Base-by-base conservation (phyloP, 495 filamentous ascomycete genomes). In the Hypoxylon cercidicola region DNA sequence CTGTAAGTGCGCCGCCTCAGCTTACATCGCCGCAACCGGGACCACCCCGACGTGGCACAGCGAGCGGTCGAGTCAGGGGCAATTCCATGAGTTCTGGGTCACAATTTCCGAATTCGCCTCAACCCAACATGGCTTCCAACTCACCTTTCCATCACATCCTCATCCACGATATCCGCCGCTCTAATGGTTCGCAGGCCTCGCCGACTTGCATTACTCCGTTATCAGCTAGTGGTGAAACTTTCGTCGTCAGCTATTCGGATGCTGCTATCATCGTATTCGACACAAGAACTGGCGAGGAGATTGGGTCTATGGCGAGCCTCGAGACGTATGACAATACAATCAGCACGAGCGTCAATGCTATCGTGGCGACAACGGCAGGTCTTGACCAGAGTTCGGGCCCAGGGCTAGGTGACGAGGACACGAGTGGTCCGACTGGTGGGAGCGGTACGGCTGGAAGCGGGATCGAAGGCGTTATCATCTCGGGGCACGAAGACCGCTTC, bases 161-260 rank as follows among this genome's bases (percentile, higher is more conserved):
- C 13, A 84, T 98, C 23, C 93, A 96, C 60, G 90, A 91, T 18
- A 96, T 98, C 59, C 78, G 82, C 40, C 86, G 93, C 28, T 74
- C 83, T 0, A 88, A 89, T 28, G 68, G 68, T 56, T 86, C 85
- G 40, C 78, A 77, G 54, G 90, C 90, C 1, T 92, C 89, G 21
- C 93, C 95, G 1, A 98, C 95, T 0, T 96, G 90, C 70, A 98
- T 99, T 69, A 91, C 89, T 5, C 91, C 95, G 0, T 81, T 97
- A 44, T 93, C 92, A 25, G 78, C 87, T 13, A 87, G 83, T n/a
- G 95, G 96, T 3, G 92, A 97, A 60, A 90, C 88, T 9, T 97
- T 99, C 71, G 92, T 97, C 4, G 95, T 97, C 11, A 91, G 92
- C 35, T 99, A 92, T 70, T 85, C 89, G 2, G 95, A 99, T 77